Evolutionary conservation across 495 filamentous ascomycete species (phyloP), one percentile per base, ranked within the genome.

Genomic region (Penicillium subrubescens): DNA sequence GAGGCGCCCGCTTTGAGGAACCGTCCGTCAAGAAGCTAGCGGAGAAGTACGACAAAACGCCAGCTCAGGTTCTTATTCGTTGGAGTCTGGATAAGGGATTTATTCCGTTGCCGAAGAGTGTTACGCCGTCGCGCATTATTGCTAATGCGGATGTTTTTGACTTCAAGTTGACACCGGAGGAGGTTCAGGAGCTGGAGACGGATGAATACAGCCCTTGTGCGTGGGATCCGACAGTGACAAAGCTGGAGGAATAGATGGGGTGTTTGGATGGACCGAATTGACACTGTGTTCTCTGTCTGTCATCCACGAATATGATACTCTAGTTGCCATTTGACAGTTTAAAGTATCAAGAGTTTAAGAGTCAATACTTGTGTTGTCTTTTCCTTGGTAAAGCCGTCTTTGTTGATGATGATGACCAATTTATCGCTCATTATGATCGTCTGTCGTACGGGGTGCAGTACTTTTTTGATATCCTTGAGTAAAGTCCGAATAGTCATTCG

Each of bases 41-140:
- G 1, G 76, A 77, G 60, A 89, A 88, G 71, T 89, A 90, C 64
- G 62, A 60, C 4, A 87, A 85, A 64, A 85, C 83, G 0, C 80
- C 84, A 3, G 87, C 84, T 29, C 89, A 91, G 71, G 70, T 92
- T 35, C 71, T 91, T 70, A 73, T 91, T 19, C 76, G 87, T 29
- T 90, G 88, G 89, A 87, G 86, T 64, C 69, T 90, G 68, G 68
- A 71, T 53, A 68, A 70, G 55, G 69, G 69, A 0, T 85, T 86
- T 52, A 80, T 93, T 19, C 89, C 90, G 33, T 82, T 95, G 27
- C 90, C 92, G 5, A 94, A 94, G 79, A 92, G 88, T 41, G 89
- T 88, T 0, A 92, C 85, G 0, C 76, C 82, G 3, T 79, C 77
- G 27, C 78, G 92, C 15, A 94, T 95, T 63, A 48, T 59, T 41